Evolutionary conservation across 2,329 filamentous ascomycete species (phyloP).

Genomic region (Talaromyces sp.): DNA sequence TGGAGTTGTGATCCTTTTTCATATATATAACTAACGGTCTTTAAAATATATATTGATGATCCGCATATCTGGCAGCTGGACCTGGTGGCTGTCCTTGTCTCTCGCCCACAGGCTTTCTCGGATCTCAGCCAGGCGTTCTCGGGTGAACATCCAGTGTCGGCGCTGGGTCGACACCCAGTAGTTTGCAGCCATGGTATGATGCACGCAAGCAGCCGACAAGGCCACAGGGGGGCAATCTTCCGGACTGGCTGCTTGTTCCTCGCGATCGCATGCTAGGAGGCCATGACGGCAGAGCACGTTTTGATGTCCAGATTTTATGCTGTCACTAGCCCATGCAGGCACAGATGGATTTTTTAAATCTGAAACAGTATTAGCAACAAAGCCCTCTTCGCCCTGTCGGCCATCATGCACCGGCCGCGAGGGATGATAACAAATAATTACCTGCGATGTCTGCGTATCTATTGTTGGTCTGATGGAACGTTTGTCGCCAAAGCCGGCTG

Average conservation of each 20-base stretch:
- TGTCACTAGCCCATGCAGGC: not conserved
- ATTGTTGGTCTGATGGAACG: not conserved
- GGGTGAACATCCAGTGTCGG: slow-evolving; percentile 84
- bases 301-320: not conserved
- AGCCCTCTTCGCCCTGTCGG: not conserved
- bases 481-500: not conserved
- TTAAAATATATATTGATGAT: slow-evolving; percentile 90
- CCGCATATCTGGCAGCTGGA: slow-evolving; percentile 73
- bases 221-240: not conserved
- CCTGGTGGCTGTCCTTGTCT: slow-evolving; percentile 69
- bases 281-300: not conserved
- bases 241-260: not conserved
- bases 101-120: slow-evolving; percentile 72
- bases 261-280: not conserved
- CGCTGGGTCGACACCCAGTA: slow-evolving; percentile 96
- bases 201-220: not conserved
- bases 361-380: not conserved
- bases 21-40: slow-evolving; percentile 58
- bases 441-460: not conserved
- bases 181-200: slow-evolving; percentile 73
- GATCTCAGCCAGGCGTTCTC: slow-evolving; percentile 69
- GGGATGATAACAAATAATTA: not conserved
- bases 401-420: not conserved
- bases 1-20: not conserved
- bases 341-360: not conserved